These are phyloP conservation scores for Fusarium foetens DNA, from an alignment of 2,329 filamentous ascomycete species.

Conservation along the genomic window DNA sequence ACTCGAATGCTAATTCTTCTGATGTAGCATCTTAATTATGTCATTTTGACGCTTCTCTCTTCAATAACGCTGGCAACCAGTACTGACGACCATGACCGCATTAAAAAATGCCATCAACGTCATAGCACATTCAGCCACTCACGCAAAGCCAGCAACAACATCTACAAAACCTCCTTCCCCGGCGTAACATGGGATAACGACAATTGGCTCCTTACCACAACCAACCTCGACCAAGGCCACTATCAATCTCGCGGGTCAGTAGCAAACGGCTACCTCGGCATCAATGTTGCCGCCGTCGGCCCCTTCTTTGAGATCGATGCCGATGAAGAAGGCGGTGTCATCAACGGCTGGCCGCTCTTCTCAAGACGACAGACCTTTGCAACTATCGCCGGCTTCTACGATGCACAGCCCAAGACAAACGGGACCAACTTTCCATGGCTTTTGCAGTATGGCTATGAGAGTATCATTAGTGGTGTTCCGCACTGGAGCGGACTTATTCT, in stretches of 20 bases:
- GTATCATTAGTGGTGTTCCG: neutral
- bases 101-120: neutral
- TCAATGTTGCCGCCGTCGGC: neutral
- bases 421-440: constrained; percentile 7
- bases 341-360: constrained; percentile 11
- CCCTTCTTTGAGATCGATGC: neutral
- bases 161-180: neutral
- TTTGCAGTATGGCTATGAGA: constrained; percentile 6
- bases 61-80: neutral
- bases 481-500: constrained; percentile 1
- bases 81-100: neutral
- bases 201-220: constrained; percentile 4
- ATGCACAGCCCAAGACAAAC: neutral
- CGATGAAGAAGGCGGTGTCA: neutral
- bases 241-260: constrained; percentile 1
- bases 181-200: constrained; percentile 1
- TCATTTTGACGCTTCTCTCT: neutral
- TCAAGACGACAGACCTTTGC: neutral
- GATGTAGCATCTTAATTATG: neutral
- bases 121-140: neutral
- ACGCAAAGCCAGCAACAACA: neutral
- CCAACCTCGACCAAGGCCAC: neutral
- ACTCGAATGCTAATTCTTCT: accelerated
- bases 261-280: constrained; percentile 10
- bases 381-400: neutral